Percentiles rank a stretch among this genome's conserved stretches.
These are phyloP conservation scores for Helianthus tuberosus DNA, from an alignment of 129 eudicot species.

Conservation along the genomic window DNA sequence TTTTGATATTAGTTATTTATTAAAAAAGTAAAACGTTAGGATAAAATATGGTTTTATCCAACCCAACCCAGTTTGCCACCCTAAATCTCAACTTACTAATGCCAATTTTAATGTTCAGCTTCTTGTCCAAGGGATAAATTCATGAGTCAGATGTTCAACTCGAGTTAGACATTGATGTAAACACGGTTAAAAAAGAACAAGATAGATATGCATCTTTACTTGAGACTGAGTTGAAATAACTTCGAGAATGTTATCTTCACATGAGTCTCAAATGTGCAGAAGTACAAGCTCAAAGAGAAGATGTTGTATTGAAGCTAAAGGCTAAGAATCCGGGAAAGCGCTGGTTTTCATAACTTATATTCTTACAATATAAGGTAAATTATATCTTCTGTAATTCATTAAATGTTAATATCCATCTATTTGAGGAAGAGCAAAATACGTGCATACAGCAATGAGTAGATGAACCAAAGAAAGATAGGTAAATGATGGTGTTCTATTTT, in stretches of 20 bases:
- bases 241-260: slow-evolving; percentile 65
- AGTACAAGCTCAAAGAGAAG: slow-evolving; percentile 72
- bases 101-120: slow-evolving; percentile 12
- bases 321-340: slow-evolving; percentile 46
- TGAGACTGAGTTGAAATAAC: slow-evolving; percentile 55
- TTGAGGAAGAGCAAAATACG: slow-evolving; percentile 16
- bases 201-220: slow-evolving; percentile 37
- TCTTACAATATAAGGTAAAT: slow-evolving; percentile 22
- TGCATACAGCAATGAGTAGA: slow-evolving; percentile 24
- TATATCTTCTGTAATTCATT: background rate
- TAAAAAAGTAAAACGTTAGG: background rate
- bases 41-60: background rate
- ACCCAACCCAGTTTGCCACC: background rate
- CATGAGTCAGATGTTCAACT: slow-evolving; percentile 1
- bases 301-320: slow-evolving; percentile 66
- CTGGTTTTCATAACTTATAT: slow-evolving; percentile 51
- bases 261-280: slow-evolving; percentile 80
- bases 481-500: slow-evolving; percentile 1
- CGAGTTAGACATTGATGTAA: slow-evolving; percentile 13
- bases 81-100: no score
- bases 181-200: slow-evolving; percentile 21
- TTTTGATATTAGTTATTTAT: background rate
- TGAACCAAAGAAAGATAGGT: slow-evolving; percentile 1
- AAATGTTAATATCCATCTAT: slow-evolving; percentile 22
- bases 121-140: slow-evolving; percentile 5